Base-by-base conservation (phyloP, 2,329 filamentous ascomycete genomes). In the Aspergillus ruber region DNA sequence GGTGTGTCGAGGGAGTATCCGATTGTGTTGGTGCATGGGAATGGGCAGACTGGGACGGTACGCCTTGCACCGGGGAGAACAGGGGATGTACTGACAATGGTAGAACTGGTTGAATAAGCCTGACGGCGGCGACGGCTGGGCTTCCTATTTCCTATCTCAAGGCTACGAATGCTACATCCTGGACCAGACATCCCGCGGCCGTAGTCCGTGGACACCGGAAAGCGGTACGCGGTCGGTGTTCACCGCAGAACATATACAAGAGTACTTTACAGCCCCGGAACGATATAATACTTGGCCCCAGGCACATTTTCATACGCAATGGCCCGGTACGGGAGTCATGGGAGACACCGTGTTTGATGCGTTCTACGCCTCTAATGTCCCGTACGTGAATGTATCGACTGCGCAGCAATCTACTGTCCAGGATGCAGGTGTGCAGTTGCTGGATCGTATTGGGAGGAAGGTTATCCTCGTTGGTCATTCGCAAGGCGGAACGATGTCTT, bases 91-190 rank as follows among this genome's bases (percentile, higher is more conserved):
- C n/a, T n/a, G n/a, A n/a, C n/a, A n/a, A n/a, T n/a, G n/a, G n/a
- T n/a, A 69, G 63, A 71, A 71, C 43, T 74, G 66, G 65, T 58
- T 74, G 25, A 75, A 74, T 49, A 78, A 72, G 29, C 75, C 75
- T 3, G 74, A 78, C 52, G 69, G 67, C 29, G 61, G 69, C 5
- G 50, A 60, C 47, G 75, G 74, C 38, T 78, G 74, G 74, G 72
- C 73, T 2, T 70, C 72, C 0, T 72, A 68, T 50, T 76, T 75
- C 50, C 57, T 77, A 13, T 56, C 63, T 6, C 57, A 69, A 25
- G 75, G 75, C 13, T 76, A 75, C 50, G 63, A 62, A 21, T 63
- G 75, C 42, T 78, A 75, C 53, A 59, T 78, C 17, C 53, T 68
- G 13, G 71, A 74, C 48, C 64, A 66, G 47, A 62, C 69, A 23